A percentile compares a stretch with the other conserved stretches of the same genome.
These are phyloP conservation scores for Elaphomyces granulatus DNA, from an alignment of 495 filamentous ascomycete species.

Conservation along the genomic window DNA sequence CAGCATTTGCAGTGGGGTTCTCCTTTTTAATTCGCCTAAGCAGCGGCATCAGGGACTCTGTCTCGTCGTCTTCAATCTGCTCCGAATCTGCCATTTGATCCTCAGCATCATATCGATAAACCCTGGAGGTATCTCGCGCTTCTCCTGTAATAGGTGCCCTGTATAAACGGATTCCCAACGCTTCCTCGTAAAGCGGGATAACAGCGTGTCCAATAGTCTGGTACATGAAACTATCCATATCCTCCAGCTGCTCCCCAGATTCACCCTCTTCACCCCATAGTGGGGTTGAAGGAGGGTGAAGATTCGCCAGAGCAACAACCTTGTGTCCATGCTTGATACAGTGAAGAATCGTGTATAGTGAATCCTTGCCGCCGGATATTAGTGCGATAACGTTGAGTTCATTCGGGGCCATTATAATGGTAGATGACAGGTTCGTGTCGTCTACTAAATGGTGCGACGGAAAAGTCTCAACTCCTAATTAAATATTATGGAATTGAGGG, in stretches of 20 bases:
- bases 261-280: constrained; percentile 23
- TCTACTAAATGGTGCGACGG: neutral
- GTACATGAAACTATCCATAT: constrained; percentile 98
- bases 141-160: constrained; percentile 54
- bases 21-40: constrained; percentile 43
- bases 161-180: constrained; percentile 67
- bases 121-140: constrained; percentile 48
- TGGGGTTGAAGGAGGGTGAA: constrained; percentile 43
- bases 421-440: too few species aligned
- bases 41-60: constrained; percentile 68
- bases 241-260: too few species aligned
- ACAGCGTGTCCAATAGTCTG: constrained; percentile 86
- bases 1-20: constrained; percentile 67
- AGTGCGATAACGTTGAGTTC: constrained; percentile 72
- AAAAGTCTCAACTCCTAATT: neutral
- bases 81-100: constrained; percentile 7
- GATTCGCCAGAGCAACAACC: constrained; percentile 78
- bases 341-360: constrained; percentile 84
- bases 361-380: constrained; percentile 94
- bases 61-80: constrained; percentile 48
- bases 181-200: constrained; percentile 69
- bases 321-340: constrained; percentile 73
- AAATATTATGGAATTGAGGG: neutral
- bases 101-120: constrained; percentile 30
- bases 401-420: neutral